A percentile compares a stretch with the other conserved stretches of the same genome.
These are phyloP conservation scores for Boletus subparvulus DNA, from an alignment of 768 basidiomycete genomes.

Conservation along the genomic window DNA sequence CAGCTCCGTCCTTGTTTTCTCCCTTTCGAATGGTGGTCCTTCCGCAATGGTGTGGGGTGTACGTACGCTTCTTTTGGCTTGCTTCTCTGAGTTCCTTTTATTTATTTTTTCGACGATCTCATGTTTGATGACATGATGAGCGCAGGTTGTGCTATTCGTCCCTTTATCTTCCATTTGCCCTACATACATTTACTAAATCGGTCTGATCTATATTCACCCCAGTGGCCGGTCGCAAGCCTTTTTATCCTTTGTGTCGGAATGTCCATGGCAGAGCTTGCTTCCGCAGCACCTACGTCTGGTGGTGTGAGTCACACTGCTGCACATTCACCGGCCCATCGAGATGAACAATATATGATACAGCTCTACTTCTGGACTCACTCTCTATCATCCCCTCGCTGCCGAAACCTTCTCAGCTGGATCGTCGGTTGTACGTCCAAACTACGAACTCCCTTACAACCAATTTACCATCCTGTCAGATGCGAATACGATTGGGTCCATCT, in stretches of 20 bases:
- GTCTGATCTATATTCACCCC: background rate
- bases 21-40: constrained; percentile 53
- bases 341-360: constrained; percentile 23
- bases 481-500: constrained; percentile 55
- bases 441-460: background rate
- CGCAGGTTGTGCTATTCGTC: constrained; percentile 3
- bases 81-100: too few species aligned
- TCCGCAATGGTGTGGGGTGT: constrained; percentile 48
- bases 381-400: constrained; percentile 53
- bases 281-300: constrained; percentile 43
- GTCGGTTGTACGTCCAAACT: constrained; percentile 54
- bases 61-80: constrained; percentile 6
- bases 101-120: background rate
- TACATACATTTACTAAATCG: background rate
- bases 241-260: constrained; percentile 41
- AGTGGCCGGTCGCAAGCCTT: constrained; percentile 40
- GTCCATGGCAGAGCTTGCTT: constrained; percentile 43
- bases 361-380: constrained; percentile 71
- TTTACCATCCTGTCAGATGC: constrained; percentile 32
- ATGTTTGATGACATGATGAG: constrained; percentile 21
- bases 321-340: background rate
- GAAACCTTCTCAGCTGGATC: constrained; percentile 64
- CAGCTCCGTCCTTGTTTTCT: constrained; percentile 46
- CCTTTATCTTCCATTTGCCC: background rate
- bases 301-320: constrained; percentile 27